A percentile compares a stretch with the other conserved stretches of the same genome.
These are phyloP conservation scores for Adansonia gregorii DNA, from an alignment of 441 rosid genomes.

Conservation along the genomic window DNA sequence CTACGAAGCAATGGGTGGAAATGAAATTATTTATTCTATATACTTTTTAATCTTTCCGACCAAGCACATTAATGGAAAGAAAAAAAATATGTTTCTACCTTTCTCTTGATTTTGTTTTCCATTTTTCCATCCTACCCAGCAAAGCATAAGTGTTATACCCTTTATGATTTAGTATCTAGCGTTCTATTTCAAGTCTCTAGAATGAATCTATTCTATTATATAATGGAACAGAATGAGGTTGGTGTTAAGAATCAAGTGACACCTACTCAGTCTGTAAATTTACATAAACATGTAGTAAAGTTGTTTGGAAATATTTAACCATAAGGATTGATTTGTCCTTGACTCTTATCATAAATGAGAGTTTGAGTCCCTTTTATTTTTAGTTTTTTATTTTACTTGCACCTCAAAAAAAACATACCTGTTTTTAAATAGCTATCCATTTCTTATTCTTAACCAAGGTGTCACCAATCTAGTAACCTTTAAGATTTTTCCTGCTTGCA, in stretches of 20 bases:
- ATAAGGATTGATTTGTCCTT: background rate
- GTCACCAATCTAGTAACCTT: background rate
- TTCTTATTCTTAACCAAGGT: background rate
- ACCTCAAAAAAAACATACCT: background rate
- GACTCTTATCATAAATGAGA: background rate
- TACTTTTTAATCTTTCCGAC: too few species aligned
- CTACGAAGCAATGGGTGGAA: too few species aligned
- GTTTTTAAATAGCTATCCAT: background rate
- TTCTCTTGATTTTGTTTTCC: too few species aligned
- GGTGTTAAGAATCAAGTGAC: background rate
- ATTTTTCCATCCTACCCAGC: too few species aligned
- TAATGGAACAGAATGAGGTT: background rate
- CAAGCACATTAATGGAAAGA: too few species aligned
- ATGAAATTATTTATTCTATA: too few species aligned
- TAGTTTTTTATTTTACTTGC: background rate
- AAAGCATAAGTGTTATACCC: too few species aligned
- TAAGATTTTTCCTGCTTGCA: background rate
- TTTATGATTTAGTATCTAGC: background rate
- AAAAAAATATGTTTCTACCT: too few species aligned
- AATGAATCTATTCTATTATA: background rate
- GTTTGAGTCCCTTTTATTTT: background rate
- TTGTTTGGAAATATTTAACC: background rate
- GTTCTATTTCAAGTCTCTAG: background rate
- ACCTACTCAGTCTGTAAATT: background rate
- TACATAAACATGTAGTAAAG: background rate